Conservation (phyloP, 2,329 filamentous ascomycete genomes). For the Exophiala sp. region DNA sequence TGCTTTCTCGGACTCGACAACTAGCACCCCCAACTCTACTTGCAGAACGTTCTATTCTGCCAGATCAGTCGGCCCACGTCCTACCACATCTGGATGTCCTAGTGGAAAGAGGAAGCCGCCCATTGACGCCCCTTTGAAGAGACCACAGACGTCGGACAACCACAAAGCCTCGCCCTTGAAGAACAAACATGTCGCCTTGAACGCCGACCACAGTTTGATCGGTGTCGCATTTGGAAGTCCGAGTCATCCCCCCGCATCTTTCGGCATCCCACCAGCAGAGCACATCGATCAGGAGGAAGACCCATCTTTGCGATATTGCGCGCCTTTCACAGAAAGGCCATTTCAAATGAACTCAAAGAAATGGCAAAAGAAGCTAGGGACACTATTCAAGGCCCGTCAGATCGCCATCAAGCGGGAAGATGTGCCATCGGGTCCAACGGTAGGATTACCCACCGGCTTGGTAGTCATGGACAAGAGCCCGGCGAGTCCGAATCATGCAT, state of each 20-base stretch:
- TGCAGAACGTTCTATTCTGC: background rate
- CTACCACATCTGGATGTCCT: constrained; percentile 16
- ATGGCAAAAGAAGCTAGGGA: constrained; percentile 45
- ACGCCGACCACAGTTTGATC: constrained; percentile 51
- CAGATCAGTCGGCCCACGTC: constrained; percentile 12
- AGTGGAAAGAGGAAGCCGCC: constrained; percentile 16
- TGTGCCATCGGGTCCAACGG: constrained; percentile 13
- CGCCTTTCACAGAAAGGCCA: constrained; percentile 6
- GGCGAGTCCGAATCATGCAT: background rate
- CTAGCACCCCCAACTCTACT: constrained; percentile 4
- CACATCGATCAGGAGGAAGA: constrained; percentile 6
- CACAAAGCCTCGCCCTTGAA: constrained; percentile 10
- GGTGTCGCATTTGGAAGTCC: constrained; percentile 75
- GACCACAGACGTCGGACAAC: constrained; percentile 22
- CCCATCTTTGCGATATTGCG: constrained; percentile 3
- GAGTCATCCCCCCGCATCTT: constrained; percentile 30
- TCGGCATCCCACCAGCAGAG: constrained; percentile 2
- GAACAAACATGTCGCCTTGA: constrained; percentile 10
- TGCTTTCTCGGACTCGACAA: constrained; percentile 18
- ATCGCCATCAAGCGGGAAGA: constrained; percentile 12
- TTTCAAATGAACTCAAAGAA: constrained; percentile 33
- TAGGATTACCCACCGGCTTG: constrained; percentile 19
- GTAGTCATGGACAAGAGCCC: constrained; percentile 21
- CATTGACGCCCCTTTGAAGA: constrained; percentile 7
- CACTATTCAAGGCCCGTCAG: constrained; percentile 39